A percentile compares a stretch with the other conserved stretches of the same genome.
Evolutionary conservation across 2,329 filamentous ascomycete genomes (phyloP).

Genomic region (Sclerotiophoma versabilis): DNA sequence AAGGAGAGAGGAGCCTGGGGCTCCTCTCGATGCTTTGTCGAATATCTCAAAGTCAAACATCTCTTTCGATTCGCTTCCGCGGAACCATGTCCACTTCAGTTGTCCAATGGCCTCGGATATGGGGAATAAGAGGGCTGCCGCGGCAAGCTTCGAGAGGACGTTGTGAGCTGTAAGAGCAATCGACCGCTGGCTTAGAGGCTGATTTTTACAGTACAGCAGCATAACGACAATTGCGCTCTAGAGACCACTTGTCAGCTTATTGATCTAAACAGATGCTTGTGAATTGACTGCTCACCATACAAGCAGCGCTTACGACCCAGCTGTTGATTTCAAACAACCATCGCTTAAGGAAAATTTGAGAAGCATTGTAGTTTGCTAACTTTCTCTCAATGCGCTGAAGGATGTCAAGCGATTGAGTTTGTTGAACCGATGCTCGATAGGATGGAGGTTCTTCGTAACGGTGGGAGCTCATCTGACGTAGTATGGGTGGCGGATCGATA

Average conservation of each 20-base stretch:
- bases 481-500: too few relatives aligned
- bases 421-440: background rate
- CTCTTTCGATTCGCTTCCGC: slow-evolving; percentile 23
- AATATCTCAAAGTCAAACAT: slow-evolving; percentile 43
- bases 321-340: slow-evolving; percentile 43
- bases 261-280: background rate
- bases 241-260: background rate
- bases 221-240: slow-evolving; percentile 41
- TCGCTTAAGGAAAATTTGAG: slow-evolving; percentile 24
- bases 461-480: too few relatives aligned
- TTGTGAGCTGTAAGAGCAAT: slow-evolving; percentile 31
- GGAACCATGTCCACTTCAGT: slow-evolving; percentile 43
- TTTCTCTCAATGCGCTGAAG: slow-evolving; percentile 30
- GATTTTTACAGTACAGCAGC: slow-evolving; percentile 36
- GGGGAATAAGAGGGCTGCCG: slow-evolving; percentile 35
- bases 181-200: slow-evolving; percentile 40
- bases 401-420: slow-evolving; percentile 14
- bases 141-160: slow-evolving; percentile 34
- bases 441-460: background rate
- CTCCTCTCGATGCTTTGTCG: slow-evolving; percentile 37
- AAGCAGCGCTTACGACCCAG: slow-evolving; percentile 39
- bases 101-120: slow-evolving; percentile 41
- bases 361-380: slow-evolving; percentile 33
- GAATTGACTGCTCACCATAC: slow-evolving; percentile 31
- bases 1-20: slow-evolving; percentile 31